Evolutionary conservation across 805 yeast genomes (phyloP).

Genomic region (Kregervanrija pseudodelftensis): DNA sequence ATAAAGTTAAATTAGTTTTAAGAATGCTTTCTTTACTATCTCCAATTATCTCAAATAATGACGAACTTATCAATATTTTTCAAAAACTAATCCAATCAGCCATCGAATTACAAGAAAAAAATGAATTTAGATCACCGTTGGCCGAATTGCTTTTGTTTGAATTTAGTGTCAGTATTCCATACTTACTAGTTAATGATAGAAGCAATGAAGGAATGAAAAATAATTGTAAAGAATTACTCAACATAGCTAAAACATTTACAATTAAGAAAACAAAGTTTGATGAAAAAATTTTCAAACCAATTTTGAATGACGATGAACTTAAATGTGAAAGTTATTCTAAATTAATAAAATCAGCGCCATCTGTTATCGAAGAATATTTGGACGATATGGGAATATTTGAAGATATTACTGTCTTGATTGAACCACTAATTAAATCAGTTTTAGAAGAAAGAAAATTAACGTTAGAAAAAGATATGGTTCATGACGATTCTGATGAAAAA

Average conservation of each 20-base stretch:
- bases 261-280: conserved; percentile 6
- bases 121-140: conserved; percentile 41
- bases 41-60: conserved; percentile 46
- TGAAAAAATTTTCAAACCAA: conserved; percentile 19
- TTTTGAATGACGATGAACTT: conserved; percentile 26
- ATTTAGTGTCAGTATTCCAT: conserved; percentile 59
- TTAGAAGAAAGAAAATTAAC: conserved; percentile 6
- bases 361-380: conserved; percentile 38
- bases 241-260: conserved; percentile 30
- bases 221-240: conserved; percentile 39
- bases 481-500: conserved; percentile 6
- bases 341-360: conserved; percentile 22
- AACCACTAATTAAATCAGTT: conserved; percentile 12
- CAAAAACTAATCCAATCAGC: conserved; percentile 48
- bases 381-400: conserved; percentile 37
- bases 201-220: conserved; percentile 22
- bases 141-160: conserved; percentile 65
- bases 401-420: conserved; percentile 23
- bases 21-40: conserved; percentile 63
- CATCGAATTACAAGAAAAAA: conserved; percentile 42
- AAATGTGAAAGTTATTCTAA: conserved; percentile 1
- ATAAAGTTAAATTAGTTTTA: conserved; percentile 59
- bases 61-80: conserved; percentile 34
- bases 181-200: conserved; percentile 23
- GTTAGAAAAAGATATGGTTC: conserved; percentile 1